Percentiles rank a stretch among this genome's conserved stretches.
These are phyloP conservation scores for Dipodascopsis uninucleata DNA, from an alignment of 805 yeast species.

Conservation along the genomic window DNA sequence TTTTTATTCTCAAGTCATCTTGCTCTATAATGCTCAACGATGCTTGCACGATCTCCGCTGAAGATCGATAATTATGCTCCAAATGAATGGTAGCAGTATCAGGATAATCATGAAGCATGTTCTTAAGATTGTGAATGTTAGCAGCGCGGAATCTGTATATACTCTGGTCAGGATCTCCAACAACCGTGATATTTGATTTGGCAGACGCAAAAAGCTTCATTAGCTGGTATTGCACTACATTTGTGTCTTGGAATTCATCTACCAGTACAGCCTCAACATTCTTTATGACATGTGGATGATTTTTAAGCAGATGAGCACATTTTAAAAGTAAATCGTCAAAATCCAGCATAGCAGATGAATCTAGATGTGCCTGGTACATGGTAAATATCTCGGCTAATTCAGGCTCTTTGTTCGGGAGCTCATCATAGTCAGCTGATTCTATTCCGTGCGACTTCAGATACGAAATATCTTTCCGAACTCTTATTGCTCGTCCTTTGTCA, in stretches of 20 bases:
- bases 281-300: constrained; percentile 45
- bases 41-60: constrained; percentile 57
- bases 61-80: constrained; percentile 76
- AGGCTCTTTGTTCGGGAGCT: not conserved
- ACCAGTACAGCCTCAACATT: constrained; percentile 68
- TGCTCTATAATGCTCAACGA: constrained; percentile 66
- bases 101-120: constrained; percentile 44
- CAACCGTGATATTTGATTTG: constrained; percentile 68
- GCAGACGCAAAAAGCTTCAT: constrained; percentile 50
- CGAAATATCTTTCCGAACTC: constrained; percentile 7
- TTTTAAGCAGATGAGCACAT: constrained; percentile 49
- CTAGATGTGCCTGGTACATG: constrained; percentile 51
- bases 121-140: constrained; percentile 58
- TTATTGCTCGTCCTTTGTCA: constrained; percentile 6
- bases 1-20: constrained; percentile 39
- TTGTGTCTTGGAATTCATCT: constrained; percentile 95
- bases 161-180: constrained; percentile 96
- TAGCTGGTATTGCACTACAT: constrained; percentile 66
- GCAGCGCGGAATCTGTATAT: constrained; percentile 89
- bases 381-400: constrained; percentile 41
- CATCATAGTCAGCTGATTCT: not conserved
- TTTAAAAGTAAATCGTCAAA: constrained; percentile 77
- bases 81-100: constrained; percentile 45
- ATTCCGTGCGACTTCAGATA: constrained; percentile 23
- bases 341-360: constrained; percentile 46